Percentiles rank a stretch among this genome's conserved stretches.
These are phyloP conservation scores for Penicillium sclerotiorum DNA, from an alignment of 2,329 filamentous ascomycete species.

Conservation along the genomic window DNA sequence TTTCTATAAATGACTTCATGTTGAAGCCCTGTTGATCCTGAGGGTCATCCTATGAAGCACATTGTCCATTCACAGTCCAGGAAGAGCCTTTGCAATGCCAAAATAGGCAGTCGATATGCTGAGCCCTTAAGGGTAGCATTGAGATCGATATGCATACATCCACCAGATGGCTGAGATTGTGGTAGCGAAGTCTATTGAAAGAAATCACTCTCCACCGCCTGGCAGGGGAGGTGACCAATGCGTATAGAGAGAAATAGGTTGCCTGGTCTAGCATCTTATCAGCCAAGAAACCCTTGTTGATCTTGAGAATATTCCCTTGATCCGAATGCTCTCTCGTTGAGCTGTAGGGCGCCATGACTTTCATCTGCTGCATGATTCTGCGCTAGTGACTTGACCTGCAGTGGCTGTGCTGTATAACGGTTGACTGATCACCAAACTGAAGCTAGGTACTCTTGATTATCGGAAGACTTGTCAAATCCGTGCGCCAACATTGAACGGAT, in stretches of 20 bases:
- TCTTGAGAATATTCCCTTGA: too few relatives aligned
- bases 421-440: too few relatives aligned
- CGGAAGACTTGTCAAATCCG: not conserved
- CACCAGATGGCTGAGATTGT: too few relatives aligned
- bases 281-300: slow-evolving; percentile 15
- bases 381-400: not conserved
- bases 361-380: not conserved
- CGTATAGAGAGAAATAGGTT: slow-evolving; percentile 19
- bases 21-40: slow-evolving; percentile 7
- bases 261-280: slow-evolving; percentile 11
- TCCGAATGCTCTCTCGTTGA: not conserved
- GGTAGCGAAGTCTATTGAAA: slow-evolving; percentile 6
- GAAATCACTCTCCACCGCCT: slow-evolving; percentile 4
- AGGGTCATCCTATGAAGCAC: not conserved
- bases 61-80: not conserved
- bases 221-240: slow-evolving; percentile 11
- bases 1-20: slow-evolving; percentile 18
- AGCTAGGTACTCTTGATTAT: not conserved
- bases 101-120: slow-evolving; percentile 4
- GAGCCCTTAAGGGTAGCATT: slow-evolving; percentile 14
- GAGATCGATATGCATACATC: slow-evolving; percentile 3
- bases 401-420: slow-evolving; percentile 12
- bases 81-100: not conserved
- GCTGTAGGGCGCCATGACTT: not conserved
- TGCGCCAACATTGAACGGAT: too few relatives aligned